These are phyloP conservation scores for Yamadazyma sp. DNA, from an alignment of 1,139 yeast species.

Conservation along the genomic window DNA sequence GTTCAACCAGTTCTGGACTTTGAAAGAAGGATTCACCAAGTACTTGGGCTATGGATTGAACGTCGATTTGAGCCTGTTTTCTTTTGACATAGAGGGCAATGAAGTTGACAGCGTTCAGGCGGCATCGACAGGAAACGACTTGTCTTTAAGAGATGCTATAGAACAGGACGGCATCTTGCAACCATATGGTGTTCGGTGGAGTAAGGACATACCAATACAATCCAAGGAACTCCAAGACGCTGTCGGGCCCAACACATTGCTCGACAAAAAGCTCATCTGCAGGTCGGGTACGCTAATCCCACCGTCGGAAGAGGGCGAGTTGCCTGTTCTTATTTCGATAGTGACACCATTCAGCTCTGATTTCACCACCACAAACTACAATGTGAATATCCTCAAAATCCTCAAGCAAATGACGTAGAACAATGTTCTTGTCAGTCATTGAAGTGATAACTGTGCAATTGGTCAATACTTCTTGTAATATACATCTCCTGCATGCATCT, in stretches of 20 bases:
- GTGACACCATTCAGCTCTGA: slow-evolving; percentile 17
- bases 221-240: neutral
- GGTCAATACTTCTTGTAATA: no score
- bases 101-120: neutral
- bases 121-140: neutral
- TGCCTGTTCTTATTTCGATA: slow-evolving; percentile 26
- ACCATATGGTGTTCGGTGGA: slow-evolving; percentile 4
- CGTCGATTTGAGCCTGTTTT: slow-evolving; percentile 40
- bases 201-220: slow-evolving; percentile 1
- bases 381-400: slow-evolving; percentile 1
- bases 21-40: slow-evolving; percentile 71
- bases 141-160: neutral
- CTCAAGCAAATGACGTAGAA: neutral
- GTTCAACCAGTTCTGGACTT: slow-evolving; percentile 66
- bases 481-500: neutral
- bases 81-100: slow-evolving; percentile 9
- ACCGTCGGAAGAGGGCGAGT: slow-evolving; percentile 2
- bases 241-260: neutral
- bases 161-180: neutral
- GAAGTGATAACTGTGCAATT: no score
- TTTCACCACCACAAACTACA: neutral
- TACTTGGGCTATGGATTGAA: slow-evolving; percentile 62
- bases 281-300: slow-evolving; percentile 17
- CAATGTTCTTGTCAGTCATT: no score
- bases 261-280: slow-evolving; percentile 13